Evolutionary conservation across 352 stramenopile species (phyloP), one percentile per base, ranked within the genome.

Genomic region (Peronospora belbahrii): DNA sequence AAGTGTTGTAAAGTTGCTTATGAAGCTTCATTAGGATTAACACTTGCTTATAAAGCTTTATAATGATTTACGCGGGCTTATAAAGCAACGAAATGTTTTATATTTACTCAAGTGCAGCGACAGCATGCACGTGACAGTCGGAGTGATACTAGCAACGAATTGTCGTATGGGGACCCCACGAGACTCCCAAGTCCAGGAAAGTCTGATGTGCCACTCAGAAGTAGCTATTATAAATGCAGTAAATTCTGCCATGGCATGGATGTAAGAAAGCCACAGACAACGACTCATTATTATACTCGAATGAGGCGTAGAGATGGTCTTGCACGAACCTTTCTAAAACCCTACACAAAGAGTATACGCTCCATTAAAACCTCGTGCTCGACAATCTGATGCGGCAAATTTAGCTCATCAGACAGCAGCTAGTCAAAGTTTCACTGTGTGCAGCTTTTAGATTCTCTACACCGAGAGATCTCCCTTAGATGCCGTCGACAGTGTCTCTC

Each of bases 121-220:
- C 81, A 95, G 49, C 67, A 75, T 7, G 66, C 69, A 10, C 72
- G 62, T 3, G 78, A 90, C 38, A 69, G 58, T 57, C 51, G 77
- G 46, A 71, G 84, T 63, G 64, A 74, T 22, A 56, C 74, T 38
- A 74, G 85, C 4, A 94, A 98, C 93, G 18, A 94, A 98, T 46
- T 81, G 93, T 10, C 80, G 98, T 50, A 62, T 98, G 0, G 94
- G 98, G 96, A 82, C 36, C 75, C 97, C 22, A 97, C 97, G 50
- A 82, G 95, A 4, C 46, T 98, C 2, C 65, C 83, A 6, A 62
- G 94, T 91, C 7, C 93, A 98, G 59, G 94, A 92, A 19, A 62
- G 91, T 24, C 53, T 94, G 4, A 85, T 88, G 75, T 83, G 62
- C 20, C 77, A 83, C 47, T 53, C 77, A 0, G 55, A 83, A 45